Conservation (phyloP, 441 rosid genomes). For the Capsella rubella region DNA sequence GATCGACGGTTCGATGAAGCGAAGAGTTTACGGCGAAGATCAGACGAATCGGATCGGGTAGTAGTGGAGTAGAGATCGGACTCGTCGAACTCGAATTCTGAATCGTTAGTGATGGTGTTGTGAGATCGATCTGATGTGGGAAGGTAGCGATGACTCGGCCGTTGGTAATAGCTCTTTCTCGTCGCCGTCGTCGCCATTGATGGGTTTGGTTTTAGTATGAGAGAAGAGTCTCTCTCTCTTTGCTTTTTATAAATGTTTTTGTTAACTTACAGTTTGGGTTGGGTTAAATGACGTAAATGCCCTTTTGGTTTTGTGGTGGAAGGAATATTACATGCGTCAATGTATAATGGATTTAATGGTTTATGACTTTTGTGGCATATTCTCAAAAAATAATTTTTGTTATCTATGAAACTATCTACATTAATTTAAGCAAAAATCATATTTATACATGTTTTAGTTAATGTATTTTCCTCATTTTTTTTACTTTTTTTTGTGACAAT, state of each 20-base stretch:
- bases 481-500: no score
- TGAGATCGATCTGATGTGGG: constrained; percentile 47
- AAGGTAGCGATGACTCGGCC: constrained; percentile 55
- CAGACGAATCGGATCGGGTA: constrained; percentile 36
- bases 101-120: constrained; percentile 36
- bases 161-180: constrained; percentile 57
- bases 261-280: background rate
- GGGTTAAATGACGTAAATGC: background rate
- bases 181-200: constrained; percentile 50
- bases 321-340: constrained; percentile 1
- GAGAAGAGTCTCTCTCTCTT: constrained; percentile 21
- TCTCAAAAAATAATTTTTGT: background rate
- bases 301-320: background rate
- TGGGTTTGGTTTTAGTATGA: background rate
- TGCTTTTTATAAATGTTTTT: constrained; percentile 26
- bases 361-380: constrained; percentile 7
- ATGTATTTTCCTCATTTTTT: no score
- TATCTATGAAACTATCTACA: no score
- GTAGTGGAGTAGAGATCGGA: constrained; percentile 57
- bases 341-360: background rate
- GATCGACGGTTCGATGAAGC: constrained; percentile 13
- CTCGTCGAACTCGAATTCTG: constrained; percentile 76
- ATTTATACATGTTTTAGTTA: no score
- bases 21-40: constrained; percentile 37
- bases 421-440: no score